These are phyloP conservation scores for Murraya koenigii DNA, from an alignment of 345 rosid species.

Conservation along the genomic window DNA sequence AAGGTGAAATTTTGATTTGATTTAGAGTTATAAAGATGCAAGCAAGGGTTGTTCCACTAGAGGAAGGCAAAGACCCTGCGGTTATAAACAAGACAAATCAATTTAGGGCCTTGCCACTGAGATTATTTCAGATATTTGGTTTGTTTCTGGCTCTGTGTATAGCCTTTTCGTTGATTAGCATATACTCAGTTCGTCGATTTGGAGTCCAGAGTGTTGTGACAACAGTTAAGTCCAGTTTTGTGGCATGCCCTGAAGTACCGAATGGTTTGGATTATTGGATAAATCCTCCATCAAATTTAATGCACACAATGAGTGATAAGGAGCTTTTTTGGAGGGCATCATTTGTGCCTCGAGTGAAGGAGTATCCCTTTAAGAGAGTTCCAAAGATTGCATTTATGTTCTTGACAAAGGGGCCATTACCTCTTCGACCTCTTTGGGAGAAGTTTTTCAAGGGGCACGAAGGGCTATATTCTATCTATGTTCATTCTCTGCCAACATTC, in stretches of 20 bases:
- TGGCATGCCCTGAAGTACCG: conserved; percentile 43
- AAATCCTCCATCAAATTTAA: conserved; percentile 52
- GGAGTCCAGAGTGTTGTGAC: conserved; percentile 53
- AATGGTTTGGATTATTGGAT: conserved; percentile 52
- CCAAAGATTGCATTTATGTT: conserved; percentile 96
- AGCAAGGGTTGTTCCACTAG: conserved; percentile 50
- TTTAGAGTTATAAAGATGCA: conserved; percentile 41
- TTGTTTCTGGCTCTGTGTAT: conserved; percentile 50
- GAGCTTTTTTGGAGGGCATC: conserved; percentile 93
- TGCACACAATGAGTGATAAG: conserved; percentile 70
- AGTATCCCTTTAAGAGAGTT: conserved; percentile 69
- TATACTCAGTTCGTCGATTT: conserved; percentile 57
- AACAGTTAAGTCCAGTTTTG: conserved; percentile 43
- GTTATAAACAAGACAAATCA: conserved; percentile 37
- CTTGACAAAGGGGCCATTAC: conserved; percentile 91
- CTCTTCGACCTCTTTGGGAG: conserved; percentile 91
- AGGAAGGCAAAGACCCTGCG: conserved; percentile 68
- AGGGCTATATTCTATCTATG: conserved; percentile 69
- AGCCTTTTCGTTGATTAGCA: conserved; percentile 62
- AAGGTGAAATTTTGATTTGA: conserved; percentile 18
- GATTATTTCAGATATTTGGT: conserved; percentile 50
- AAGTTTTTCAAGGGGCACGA: conserved; percentile 77
- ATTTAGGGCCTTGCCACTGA: conserved; percentile 47
- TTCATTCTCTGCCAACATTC: conserved; percentile 80
- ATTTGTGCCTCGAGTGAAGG: conserved; percentile 56